A percentile compares a stretch with the other conserved stretches of the same genome.
Conservation (phyloP, 768 basidiomycete species). For the Pholiota conissans region DNA sequence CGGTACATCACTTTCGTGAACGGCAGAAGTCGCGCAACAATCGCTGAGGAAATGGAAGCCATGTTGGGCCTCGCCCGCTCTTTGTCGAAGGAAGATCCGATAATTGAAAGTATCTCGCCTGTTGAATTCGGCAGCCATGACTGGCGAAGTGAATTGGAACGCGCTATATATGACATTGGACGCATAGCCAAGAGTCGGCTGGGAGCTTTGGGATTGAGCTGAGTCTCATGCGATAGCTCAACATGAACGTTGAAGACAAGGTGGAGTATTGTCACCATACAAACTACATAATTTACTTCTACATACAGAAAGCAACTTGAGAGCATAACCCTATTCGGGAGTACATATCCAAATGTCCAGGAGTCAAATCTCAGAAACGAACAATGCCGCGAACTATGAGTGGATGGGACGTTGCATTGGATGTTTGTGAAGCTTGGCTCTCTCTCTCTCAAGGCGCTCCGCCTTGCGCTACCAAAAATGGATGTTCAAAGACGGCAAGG, state of each 20-base stretch:
- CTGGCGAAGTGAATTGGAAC: slow-evolving; percentile 69
- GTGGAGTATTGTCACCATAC: slow-evolving; percentile 2
- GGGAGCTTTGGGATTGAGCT: slow-evolving; percentile 40
- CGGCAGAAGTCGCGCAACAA: slow-evolving; percentile 67
- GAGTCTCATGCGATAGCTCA: not conserved
- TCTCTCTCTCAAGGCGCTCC: slow-evolving; percentile 33
- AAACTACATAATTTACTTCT: not conserved
- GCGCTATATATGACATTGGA: slow-evolving; percentile 76
- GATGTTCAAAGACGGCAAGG: not conserved
- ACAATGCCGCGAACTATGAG: slow-evolving; percentile 4
- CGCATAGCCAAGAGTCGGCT: slow-evolving; percentile 75
- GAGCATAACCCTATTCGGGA: not conserved
- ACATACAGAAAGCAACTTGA: not conserved
- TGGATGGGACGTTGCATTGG: slow-evolving; percentile 12
- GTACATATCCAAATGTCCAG: not conserved
- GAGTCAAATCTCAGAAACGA: not conserved
- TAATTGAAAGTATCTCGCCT: slow-evolving; percentile 34
- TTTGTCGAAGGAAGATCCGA: slow-evolving; percentile 42
- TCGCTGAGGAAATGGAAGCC: slow-evolving; percentile 81
- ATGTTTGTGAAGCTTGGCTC: slow-evolving; percentile 17
- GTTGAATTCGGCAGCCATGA: slow-evolving; percentile 30
- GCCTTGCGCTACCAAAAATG: slow-evolving; percentile 25
- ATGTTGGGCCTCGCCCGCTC: slow-evolving; percentile 55
- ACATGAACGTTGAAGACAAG: not conserved
- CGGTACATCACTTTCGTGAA: slow-evolving; percentile 94